Conservation (phyloP, 2,329 filamentous ascomycete genomes). For the Xylariaceae sp. region DNA sequence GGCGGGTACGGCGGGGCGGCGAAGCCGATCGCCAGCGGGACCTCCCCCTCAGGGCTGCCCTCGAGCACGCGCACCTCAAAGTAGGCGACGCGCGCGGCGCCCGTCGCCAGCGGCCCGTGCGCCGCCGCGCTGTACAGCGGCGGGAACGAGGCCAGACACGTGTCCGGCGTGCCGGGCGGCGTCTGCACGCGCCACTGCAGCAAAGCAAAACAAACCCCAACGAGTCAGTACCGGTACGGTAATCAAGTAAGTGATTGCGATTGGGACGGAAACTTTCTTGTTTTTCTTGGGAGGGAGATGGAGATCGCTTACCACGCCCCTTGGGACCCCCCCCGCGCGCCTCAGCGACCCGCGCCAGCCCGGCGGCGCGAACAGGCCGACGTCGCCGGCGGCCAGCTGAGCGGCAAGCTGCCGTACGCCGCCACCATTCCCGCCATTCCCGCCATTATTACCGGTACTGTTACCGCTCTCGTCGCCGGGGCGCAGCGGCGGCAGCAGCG, state of each 20-base stretch:
- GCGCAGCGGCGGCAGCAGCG: conserved; percentile 46
- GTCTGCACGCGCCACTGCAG: too few species aligned
- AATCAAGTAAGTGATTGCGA: too few species aligned
- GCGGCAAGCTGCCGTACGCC: too few species aligned
- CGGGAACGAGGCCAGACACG: conserved; percentile 58
- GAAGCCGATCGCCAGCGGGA: conserved; percentile 60
- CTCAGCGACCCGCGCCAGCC: conserved; percentile 29
- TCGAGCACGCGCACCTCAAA: conserved; percentile 58
- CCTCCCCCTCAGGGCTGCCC: conserved; percentile 32
- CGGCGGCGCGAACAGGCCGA: conserved; percentile 46
- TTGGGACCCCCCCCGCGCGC: too few species aligned
- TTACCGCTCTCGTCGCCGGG: too few species aligned
- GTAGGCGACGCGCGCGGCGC: conserved; percentile 50
- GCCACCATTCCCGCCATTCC: too few species aligned
- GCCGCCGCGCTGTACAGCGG: conserved; percentile 58
- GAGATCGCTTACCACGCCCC: too few species aligned
- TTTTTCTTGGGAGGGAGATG: too few species aligned
- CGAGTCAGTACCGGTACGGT: too few species aligned
- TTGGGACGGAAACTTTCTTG: too few species aligned
- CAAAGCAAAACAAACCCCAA: too few species aligned
- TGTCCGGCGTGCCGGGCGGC: conserved; percentile 56
- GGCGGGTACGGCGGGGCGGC: conserved; percentile 67
- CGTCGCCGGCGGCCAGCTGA: conserved; percentile 43
- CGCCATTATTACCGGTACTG: too few species aligned
- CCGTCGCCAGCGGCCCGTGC: conserved; percentile 46